Evolutionary conservation across 179 eudicot genomes (phyloP).

Genomic region (Heliamphora pulchella): DNA sequence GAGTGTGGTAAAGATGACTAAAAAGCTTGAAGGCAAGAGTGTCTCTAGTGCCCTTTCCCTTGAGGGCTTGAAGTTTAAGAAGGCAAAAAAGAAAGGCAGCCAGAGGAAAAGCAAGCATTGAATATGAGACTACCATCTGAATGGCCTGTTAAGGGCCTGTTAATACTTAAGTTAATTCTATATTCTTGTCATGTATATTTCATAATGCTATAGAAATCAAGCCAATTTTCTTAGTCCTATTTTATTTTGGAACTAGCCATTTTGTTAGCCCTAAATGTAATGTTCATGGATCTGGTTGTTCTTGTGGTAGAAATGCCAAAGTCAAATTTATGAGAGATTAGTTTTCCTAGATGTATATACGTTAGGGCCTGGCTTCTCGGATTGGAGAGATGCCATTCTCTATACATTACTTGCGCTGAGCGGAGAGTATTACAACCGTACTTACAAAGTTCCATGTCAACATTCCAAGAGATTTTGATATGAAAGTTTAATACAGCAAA

Average conservation of each 20-base stretch:
- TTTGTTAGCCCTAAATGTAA: not conserved
- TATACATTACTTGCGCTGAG: too few species aligned
- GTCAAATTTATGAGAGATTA: too few species aligned
- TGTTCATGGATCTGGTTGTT: not conserved
- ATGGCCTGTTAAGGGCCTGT: too few species aligned
- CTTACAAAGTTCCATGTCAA: too few species aligned
- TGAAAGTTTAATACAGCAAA: too few species aligned
- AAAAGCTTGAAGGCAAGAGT: slow-evolving; percentile 74
- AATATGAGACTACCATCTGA: not conserved
- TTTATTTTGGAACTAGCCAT: not conserved
- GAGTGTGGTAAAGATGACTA: slow-evolving; percentile 75
- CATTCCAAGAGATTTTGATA: too few species aligned
- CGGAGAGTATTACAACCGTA: too few species aligned
- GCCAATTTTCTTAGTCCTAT: not conserved
- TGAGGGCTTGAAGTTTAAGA: slow-evolving; percentile 32
- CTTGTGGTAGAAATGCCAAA: too few species aligned
- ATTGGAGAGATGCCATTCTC: too few species aligned
- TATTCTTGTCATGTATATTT: not conserved
- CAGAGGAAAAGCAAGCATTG: slow-evolving; percentile 21
- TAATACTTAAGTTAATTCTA: not conserved
- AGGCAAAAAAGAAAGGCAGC: slow-evolving; percentile 26
- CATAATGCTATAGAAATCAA: not conserved
- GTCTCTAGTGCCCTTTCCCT: slow-evolving; percentile 55
- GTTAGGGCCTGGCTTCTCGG: too few species aligned
- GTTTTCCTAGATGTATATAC: too few species aligned